Evolutionary conservation across 2,329 filamentous ascomycete species (phyloP), one percentile per base, ranked within the genome.

Genomic region (Onygenales sp.): DNA sequence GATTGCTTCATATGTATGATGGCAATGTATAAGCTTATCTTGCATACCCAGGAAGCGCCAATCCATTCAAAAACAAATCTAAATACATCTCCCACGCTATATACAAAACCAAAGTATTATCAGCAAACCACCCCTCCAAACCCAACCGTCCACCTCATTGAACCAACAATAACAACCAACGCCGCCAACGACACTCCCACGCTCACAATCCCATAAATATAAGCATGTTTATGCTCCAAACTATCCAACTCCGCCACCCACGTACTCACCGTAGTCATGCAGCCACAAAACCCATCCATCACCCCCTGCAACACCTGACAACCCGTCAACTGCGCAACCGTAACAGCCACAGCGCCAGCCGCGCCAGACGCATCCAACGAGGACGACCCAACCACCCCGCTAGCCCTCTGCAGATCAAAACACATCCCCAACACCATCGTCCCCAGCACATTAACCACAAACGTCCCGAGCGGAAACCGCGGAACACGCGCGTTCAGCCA

Each of bases 391-490:
- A 77, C 78, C 6, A 67, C 61, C 1, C 73, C 67, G n/a, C 59
- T 54, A 0, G 81, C 74, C 62, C 88, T 89, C 58, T 89, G 87
- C 49, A 95, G 71, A 63, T 94, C 87, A 74, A 81, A 95, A 33
- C 83, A 80, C 77, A 89, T 84, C 11, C 82, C 90, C 49, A 94
- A 68, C 13, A 95, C 69, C 0, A 78, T 78, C 0, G 88, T 90
- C 4, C 91, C 92, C 11, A 85, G 66, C 4, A 94, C 75, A 63
- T 97, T 97, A 32, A 86, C 88, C 0, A 74, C 71, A 62, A 96
- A 95, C 0, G 92, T 97, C 2, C 92, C 92, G 0, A 96, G 68
- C 0, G 92, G 92, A 59, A 96, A 96, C 0, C 77, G 72, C 0
- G 82, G 68, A 0, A 82, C 60, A 17, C 81, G 75, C 0, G 79